Base-by-base conservation (phyloP, 192 early-diverging fungal genomes). In the Podila minutissima region DNA sequence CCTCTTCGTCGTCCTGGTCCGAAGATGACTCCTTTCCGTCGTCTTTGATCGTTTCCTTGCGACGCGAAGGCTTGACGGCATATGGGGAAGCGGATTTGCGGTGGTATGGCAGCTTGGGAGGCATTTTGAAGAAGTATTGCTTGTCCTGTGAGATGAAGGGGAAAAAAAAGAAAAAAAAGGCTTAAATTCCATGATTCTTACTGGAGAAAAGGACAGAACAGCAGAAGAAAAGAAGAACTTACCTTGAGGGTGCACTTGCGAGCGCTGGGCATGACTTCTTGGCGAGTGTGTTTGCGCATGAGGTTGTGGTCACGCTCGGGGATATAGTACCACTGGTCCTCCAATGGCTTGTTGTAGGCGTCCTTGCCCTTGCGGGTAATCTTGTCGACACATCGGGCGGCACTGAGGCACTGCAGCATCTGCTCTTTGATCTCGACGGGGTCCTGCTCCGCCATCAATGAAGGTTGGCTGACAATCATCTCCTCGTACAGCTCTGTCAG, bases 61-160 rank as follows among this genome's bases (percentile, higher is more conserved):
- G 53, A 9, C 77, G 77, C 3, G 77, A 48, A 0, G 66, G 59
- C 67, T 81, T 81, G 53, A 81, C 77, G 3, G 77, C 77, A 35
- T 81, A 81, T 6, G 77, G 77, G 13, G 77, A 81, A 2, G 77
- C 59, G 0, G 77, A 73, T 46, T 81, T 81, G 41, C 87, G 83
- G 38, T 89, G 83, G 58, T 83, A 83, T 32, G 84, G 82, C 53
- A 89, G 67, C 78, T 89, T 89, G 46, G 87, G 87, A 35, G 87
- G 87, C 66, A 89, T 89, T 60, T 84, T 83, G 83, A 84, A 89
- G 71, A 89, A 89, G 64, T 88, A 88, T 75, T 79, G 75, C 53
- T 79, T 79, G 31, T 79, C 75, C 75, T 79, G 32, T 9, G 2
- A 35, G 12, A 33, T 60, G 4, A 60, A 31, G 2, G 31, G 33